Percentiles rank a stretch among this genome's conserved stretches.
Evolutionary conservation across 805 yeast species (phyloP).

Genomic region (Pichia scutulata): DNA sequence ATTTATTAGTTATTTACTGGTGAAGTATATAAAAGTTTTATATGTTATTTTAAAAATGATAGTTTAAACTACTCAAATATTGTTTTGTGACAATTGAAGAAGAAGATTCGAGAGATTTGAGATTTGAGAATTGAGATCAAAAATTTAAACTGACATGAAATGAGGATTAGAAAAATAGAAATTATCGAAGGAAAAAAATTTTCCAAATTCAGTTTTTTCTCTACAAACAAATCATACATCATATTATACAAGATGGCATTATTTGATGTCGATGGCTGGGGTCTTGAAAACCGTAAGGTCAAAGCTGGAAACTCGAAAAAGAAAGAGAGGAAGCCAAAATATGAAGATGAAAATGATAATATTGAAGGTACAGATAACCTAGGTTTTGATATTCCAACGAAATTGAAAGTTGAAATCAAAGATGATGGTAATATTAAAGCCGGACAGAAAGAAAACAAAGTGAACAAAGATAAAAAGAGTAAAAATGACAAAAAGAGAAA

Average conservation of each 20-base stretch:
- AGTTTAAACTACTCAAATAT: too few relatives aligned
- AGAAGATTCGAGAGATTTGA: too few relatives aligned
- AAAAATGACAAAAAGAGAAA: conserved; percentile 5
- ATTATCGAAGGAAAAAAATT: neutral
- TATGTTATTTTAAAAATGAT: neutral
- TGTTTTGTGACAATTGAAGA: neutral
- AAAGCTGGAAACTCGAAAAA: conserved; percentile 30
- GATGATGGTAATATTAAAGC: conserved; percentile 7
- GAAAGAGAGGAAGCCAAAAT: conserved; percentile 18
- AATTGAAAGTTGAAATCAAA: conserved; percentile 9
- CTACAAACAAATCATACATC: neutral
- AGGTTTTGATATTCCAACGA: neutral
- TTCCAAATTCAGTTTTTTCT: neutral
- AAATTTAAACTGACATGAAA: neutral
- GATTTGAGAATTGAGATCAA: neutral
- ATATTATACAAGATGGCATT: conserved; percentile 42
- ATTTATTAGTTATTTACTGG: neutral
- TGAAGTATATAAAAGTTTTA: neutral
- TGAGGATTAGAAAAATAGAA: neutral
- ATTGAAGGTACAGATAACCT: conserved; percentile 1
- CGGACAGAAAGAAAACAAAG: neutral
- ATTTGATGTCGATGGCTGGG: conserved; percentile 81
- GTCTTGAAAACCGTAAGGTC: conserved; percentile 46
- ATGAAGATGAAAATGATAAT: conserved; percentile 6
- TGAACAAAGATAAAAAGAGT: neutral